Evolutionary conservation across 1,284 basidiomycete genomes (phyloP).

Genomic region (Tilletia walkeri): DNA sequence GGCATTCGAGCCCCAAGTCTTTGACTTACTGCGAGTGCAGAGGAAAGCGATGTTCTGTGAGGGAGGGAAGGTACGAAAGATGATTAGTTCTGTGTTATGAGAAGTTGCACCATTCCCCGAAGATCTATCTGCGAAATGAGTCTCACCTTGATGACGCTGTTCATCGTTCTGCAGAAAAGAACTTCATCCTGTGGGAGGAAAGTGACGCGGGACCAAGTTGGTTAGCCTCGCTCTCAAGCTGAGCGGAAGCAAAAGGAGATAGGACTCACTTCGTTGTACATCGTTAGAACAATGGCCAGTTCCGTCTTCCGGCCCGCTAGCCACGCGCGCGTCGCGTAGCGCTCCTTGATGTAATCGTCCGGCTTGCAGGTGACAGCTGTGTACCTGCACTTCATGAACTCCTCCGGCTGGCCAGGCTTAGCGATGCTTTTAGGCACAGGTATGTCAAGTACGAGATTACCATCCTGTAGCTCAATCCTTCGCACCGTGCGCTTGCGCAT

Average conservation of each 20-base stretch:
- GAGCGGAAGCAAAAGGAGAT: background rate
- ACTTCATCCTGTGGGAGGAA: constrained; percentile 1
- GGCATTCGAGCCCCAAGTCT: constrained; percentile 26
- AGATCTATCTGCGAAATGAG: background rate
- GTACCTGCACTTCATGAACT: constrained; percentile 23
- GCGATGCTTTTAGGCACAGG: constrained; percentile 25
- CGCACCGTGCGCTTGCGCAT: constrained; percentile 25
- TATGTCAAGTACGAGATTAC: constrained; percentile 28
- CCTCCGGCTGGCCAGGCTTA: constrained; percentile 22
- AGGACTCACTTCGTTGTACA: constrained; percentile 27
- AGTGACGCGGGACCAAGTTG: background rate
- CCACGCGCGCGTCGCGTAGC: constrained; percentile 23
- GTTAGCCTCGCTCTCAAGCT: too few species aligned
- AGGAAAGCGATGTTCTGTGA: constrained; percentile 27
- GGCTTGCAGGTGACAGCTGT: constrained; percentile 26
- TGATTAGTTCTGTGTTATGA: too few species aligned
- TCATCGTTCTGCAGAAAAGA: constrained; percentile 24
- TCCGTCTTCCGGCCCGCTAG: constrained; percentile 26
- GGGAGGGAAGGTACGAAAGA: too few species aligned
- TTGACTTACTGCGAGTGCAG: constrained; percentile 19
- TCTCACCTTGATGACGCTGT: constrained; percentile 23
- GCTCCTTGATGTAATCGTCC: constrained; percentile 22
- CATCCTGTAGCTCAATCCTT: constrained; percentile 23
- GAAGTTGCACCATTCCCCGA: too few species aligned
- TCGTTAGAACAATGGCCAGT: constrained; percentile 25